Base-by-base conservation (phyloP, 306 rosid genomes). In the Prunus padus region DNA sequence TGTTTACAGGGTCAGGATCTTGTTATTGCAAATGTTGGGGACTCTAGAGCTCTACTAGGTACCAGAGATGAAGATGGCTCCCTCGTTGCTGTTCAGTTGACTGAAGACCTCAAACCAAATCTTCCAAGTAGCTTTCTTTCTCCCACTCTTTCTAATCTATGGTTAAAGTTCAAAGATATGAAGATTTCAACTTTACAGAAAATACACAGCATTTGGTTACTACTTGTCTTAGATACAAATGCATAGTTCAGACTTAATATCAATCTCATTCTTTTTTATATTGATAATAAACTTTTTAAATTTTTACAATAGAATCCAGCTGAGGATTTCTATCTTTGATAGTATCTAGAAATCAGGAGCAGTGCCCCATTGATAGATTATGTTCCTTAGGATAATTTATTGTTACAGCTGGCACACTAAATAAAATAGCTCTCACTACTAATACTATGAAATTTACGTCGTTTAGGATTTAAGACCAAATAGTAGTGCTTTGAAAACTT, bases 101-200 rank as follows among this genome's bases (percentile, higher is more conserved):
- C 96, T 60, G 89, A 82, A 23, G 98, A 94, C 74, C 86, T 88
- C 25, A 94, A 94, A 83, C 97, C 98, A 56, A 80, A 83, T 86
- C 86, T 91, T 82, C 90, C 97, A 67, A 86, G 98, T 93, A 82
- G n/a, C 15, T 71, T 33, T 49, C 54, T 71, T 72, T 63, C 64
- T 65, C 55, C 50, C 50, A 55, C 51, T 64, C 65, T 33, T 3
- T 62, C 8, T 30, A 6, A 23, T 20, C 1, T 25, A 5, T 51
- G 22, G 4, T 68, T n/a, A 50, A 8, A 67, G 50, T 49, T 42
- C 0, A 47, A 31, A 64, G 0, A 26, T 44, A 46, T 50, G 5
- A 72, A 40, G 7, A 22, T 19, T 55, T 6, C 4, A 28, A 55
- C 23, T 44, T 76, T 30, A 8, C 25, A 16, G 8, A n/a, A 25